Evolutionary conservation across 2,329 filamentous ascomycete genomes (phyloP).

Genomic region (Mycogone perniciosa): DNA sequence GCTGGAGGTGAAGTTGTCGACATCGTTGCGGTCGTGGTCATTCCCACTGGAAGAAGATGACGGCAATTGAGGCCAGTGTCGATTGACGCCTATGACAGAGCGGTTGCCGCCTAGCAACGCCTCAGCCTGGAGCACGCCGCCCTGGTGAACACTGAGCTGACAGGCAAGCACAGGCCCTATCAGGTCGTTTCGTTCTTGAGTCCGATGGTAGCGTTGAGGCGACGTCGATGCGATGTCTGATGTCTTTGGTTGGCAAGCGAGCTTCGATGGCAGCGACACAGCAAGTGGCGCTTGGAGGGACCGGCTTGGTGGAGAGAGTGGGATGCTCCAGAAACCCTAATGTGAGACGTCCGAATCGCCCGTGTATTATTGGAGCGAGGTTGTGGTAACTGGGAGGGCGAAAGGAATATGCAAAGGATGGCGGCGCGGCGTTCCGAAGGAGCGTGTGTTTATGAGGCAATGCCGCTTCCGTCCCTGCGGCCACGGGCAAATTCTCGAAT

Average conservation of each 20-base stretch:
- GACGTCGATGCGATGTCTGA: neutral
- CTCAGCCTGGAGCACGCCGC: constrained; percentile 8
- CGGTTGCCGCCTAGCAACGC: constrained; percentile 5
- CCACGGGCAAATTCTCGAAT: neutral
- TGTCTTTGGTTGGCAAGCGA: neutral
- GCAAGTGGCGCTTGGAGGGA: constrained; percentile 4
- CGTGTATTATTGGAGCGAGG: constrained; percentile 8
- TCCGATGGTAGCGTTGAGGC: neutral
- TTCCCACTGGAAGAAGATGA: constrained; percentile 15
- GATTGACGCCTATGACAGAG: neutral
- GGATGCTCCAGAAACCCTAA: constrained; percentile 14
- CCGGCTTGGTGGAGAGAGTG: constrained; percentile 7
- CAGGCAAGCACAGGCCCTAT: constrained; percentile 7
- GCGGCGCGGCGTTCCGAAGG: constrained; percentile 8
- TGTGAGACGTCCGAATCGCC: constrained; percentile 12
- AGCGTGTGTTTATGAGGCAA: neutral
- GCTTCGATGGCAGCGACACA: constrained; percentile 4
- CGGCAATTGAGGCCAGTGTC: constrained; percentile 1
- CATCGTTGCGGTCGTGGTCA: constrained; percentile 45
- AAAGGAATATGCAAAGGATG: constrained; percentile 5
- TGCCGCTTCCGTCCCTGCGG: constrained; percentile 2
- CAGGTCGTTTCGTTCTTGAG: neutral
- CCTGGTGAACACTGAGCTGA: constrained; percentile 1
- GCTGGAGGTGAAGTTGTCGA: constrained; percentile 50
- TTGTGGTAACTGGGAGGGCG: neutral